Conservation (phyloP, 1,284 basidiomycete genomes). For the Ganoderma boninense region DNA sequence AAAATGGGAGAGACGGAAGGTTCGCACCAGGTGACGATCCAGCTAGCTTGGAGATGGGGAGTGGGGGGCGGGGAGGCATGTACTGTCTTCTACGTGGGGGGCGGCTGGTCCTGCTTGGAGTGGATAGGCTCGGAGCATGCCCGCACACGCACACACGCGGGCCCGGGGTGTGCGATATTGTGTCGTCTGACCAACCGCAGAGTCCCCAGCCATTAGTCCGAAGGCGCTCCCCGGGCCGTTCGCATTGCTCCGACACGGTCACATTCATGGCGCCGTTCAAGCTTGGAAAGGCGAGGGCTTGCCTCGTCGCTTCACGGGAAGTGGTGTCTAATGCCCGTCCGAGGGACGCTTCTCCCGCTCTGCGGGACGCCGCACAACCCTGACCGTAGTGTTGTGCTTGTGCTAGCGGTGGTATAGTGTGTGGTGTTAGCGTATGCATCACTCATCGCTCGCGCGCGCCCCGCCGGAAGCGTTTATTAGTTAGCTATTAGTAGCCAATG, state of each 20-base stretch:
- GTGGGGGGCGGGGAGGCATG: no score
- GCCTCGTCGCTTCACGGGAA: background rate
- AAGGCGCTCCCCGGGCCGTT: background rate
- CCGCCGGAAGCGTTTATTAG: background rate
- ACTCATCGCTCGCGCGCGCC: background rate
- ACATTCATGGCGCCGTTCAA: background rate
- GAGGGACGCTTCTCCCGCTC: background rate
- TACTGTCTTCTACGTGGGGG: background rate
- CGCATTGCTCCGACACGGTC: background rate
- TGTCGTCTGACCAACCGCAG: background rate
- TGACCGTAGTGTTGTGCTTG: background rate
- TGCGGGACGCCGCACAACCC: background rate
- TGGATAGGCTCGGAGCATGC: constrained; percentile 1
- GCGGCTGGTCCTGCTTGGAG: background rate
- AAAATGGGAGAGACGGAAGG: background rate
- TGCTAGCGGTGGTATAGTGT: background rate
- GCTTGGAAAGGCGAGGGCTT: background rate
- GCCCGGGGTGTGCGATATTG: background rate
- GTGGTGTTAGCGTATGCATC: background rate
- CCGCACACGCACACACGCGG: constrained; percentile 1
- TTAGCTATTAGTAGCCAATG: background rate
- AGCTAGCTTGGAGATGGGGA: background rate
- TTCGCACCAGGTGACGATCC: background rate
- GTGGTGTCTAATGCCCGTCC: background rate
- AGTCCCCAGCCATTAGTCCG: background rate